Conservation (phyloP, 768 basidiomycete genomes). For the Amanita pallidorosea region DNA sequence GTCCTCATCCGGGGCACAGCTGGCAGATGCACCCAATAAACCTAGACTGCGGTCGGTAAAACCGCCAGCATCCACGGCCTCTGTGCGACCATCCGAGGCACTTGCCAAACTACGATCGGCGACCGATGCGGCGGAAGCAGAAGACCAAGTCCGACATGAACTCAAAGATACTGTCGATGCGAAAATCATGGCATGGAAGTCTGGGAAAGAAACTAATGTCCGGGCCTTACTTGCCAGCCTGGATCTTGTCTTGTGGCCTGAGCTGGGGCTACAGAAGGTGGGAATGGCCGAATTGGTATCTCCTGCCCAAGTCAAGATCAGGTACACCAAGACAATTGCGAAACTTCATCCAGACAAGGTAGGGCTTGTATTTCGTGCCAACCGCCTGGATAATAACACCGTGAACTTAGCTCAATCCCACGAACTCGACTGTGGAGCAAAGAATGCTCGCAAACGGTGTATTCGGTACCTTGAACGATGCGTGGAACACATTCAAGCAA, state of each 20-base stretch:
- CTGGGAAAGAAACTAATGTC: conserved; percentile 85
- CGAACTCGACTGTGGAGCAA: conserved; percentile 85
- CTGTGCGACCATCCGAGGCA: conserved; percentile 40
- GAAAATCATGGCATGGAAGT: conserved; percentile 66
- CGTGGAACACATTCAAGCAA: conserved; percentile 70
- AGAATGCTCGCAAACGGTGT: conserved; percentile 92
- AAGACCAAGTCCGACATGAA: conserved; percentile 56
- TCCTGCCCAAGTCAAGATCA: conserved; percentile 76
- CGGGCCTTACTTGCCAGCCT: conserved; percentile 85
- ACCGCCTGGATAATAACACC: neutral
- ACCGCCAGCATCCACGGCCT: conserved; percentile 10
- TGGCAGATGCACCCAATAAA: conserved; percentile 9
- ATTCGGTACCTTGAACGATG: conserved; percentile 85
- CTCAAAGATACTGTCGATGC: conserved; percentile 80
- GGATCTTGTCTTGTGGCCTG: conserved; percentile 78
- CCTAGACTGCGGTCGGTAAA: neutral
- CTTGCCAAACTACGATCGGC: conserved; percentile 57
- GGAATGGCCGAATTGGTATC: conserved; percentile 86
- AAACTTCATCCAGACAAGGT: conserved; percentile 99
- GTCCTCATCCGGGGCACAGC: conserved; percentile 5
- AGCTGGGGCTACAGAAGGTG: conserved; percentile 68
- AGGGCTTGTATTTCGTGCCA: neutral
- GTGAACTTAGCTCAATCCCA: conserved; percentile 48
- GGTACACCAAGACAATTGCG: conserved; percentile 85
- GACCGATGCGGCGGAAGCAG: conserved; percentile 55